Evolutionary conservation across 495 filamentous ascomycete genomes (phyloP), one percentile per base, ranked within the genome.

Genomic region (Podospora appendiculata): DNA sequence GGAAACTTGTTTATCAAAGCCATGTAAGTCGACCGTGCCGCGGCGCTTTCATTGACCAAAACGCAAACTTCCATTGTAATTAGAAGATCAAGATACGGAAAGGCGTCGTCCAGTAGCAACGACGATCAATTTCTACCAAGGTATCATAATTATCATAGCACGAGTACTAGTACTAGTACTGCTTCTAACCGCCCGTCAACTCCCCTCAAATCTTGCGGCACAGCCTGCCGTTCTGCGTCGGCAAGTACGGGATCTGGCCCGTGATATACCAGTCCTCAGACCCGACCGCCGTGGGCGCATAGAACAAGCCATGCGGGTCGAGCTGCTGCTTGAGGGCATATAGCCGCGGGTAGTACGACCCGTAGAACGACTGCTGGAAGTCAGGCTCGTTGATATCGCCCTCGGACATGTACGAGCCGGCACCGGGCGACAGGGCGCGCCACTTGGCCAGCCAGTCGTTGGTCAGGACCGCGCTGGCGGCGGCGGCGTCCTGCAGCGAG

Each of bases 351-450:
- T 86, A 86, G 11, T 18, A 42, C 32, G 16, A 11, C 0, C 81
- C 81, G 48, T 76, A 86, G 62, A 82, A 85, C 6, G 71, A 61
- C 62, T 75, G 63, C 65, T 84, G 76, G 68, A 78, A 84, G 50
- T 82, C 57, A 1, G 82, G 80, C 65, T 85, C 79, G 17, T 70
- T 63, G 36, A 77, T 70, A 58, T 83, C 76, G 2, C 65, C 75
- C 60, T 79, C 76, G 43, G 72, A 72, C 54, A 77, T 50, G 58
- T 78, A 79, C 8, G 70, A 57, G 4, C 76, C 76, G 1, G 62
- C 59, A 0, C 66, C 67, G 0, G 70, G 70, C 18, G 67, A 66
- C 18, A 77, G 61, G 10, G 64, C 68, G 17, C 68, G 51, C 76
- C 67, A 67, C 47, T 56, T 7, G 57, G 57, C 55, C 33, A 76